These are phyloP conservation scores for Symbiodinium natans DNA, from an alignment of 73 alveolate genomes.

Conservation along the genomic window DNA sequence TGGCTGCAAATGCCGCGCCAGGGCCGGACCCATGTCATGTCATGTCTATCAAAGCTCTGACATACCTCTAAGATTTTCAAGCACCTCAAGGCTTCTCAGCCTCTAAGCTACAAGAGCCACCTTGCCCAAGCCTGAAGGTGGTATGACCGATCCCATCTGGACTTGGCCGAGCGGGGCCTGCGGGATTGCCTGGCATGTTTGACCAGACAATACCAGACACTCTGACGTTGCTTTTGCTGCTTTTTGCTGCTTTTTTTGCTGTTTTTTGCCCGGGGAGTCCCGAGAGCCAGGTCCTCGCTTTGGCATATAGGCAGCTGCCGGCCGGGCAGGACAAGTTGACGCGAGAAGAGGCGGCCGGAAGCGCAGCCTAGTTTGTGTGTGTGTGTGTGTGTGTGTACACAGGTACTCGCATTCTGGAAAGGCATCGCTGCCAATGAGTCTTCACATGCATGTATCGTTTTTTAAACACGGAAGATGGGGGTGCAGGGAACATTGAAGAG, in stretches of 20 bases:
- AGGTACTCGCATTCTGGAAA: too few species aligned
- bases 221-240: too few species aligned
- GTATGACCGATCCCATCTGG: conserved; percentile 61
- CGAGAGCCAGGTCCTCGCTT: conserved; percentile 43
- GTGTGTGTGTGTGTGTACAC: too few species aligned
- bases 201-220: too few species aligned
- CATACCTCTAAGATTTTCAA: neutral
- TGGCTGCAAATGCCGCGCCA: conserved; percentile 85
- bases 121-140: conserved; percentile 26
- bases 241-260: too few species aligned
- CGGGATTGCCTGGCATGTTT: neutral
- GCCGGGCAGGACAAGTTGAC: conserved; percentile 51
- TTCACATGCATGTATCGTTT: too few species aligned
- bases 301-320: conserved; percentile 76
- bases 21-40: neutral
- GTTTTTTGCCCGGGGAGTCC: neutral
- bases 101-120: neutral
- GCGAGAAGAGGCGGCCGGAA: conserved; percentile 35
- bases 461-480: too few species aligned
- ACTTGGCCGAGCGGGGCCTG: conserved; percentile 89
- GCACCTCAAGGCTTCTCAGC: neutral
- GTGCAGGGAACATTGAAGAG: too few species aligned
- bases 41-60: neutral
- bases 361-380: too few species aligned
- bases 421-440: too few species aligned